Conservation (phyloP, 768 basidiomycete genomes). For the Suillus bovinus region DNA sequence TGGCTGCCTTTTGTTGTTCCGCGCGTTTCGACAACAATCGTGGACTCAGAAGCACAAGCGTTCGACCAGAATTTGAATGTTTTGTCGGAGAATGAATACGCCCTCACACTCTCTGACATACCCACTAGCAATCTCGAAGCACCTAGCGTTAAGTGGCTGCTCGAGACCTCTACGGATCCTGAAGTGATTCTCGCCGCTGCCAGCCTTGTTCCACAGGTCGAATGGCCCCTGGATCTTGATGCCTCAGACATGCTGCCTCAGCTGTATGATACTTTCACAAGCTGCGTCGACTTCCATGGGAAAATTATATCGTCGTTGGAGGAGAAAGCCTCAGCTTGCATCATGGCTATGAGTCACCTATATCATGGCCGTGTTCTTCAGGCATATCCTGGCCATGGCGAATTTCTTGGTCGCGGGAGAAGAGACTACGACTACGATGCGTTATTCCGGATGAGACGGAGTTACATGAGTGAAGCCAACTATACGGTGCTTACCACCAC, state of each 20-base stretch:
- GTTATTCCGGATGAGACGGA: neutral
- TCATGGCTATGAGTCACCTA: neutral
- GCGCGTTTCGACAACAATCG: neutral
- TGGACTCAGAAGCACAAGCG: neutral
- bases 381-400: neutral
- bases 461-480: neutral
- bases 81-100: neutral
- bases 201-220: neutral
- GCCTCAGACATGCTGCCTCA: neutral
- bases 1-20: neutral
- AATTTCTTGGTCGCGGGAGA: neutral
- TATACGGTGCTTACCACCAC: neutral
- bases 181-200: neutral
- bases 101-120: neutral
- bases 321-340: neutral
- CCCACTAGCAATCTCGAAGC: neutral
- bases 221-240: neutral
- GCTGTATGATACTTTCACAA: neutral
- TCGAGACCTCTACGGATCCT: neutral
- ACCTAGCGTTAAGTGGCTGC: slow-evolving; percentile 11
- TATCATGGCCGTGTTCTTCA: neutral
- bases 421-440: neutral
- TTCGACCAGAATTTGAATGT: neutral
- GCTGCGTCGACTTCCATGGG: neutral
- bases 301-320: neutral